Evolutionary conservation across 225 moss, liverwort and hornwort species (phyloP).

Genomic region (Anthoceros angustus): DNA sequence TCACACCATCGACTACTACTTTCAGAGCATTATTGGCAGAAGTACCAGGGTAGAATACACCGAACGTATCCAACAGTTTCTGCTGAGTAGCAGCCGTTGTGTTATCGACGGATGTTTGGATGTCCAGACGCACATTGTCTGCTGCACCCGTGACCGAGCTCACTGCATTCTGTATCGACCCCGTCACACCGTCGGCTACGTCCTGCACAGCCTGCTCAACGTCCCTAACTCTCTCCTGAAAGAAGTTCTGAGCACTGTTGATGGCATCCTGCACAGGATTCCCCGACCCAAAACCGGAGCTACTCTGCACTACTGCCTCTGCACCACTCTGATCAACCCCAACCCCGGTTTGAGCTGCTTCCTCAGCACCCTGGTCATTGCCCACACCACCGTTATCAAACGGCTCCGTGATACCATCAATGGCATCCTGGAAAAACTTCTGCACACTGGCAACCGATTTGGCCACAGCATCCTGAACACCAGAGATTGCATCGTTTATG

Average conservation of each 20-base stretch:
- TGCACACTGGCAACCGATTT: slow-evolving; percentile 33
- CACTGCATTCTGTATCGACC: slow-evolving; percentile 26
- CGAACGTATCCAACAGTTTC: slow-evolving; percentile 30
- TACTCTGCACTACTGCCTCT: not conserved
- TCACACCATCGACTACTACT: slow-evolving; percentile 47
- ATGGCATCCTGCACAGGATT: not conserved
- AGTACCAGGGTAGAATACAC: slow-evolving; percentile 47
- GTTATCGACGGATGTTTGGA: slow-evolving; percentile 36
- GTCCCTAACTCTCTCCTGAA: slow-evolving; percentile 13
- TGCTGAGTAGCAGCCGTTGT: slow-evolving; percentile 26
- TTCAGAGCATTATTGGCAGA: slow-evolving; percentile 70
- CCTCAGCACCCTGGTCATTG: not conserved
- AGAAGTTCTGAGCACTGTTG: not conserved
- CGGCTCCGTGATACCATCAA: slow-evolving; percentile 7
- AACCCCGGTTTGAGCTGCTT: not conserved
- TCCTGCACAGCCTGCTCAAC: slow-evolving; percentile 23
- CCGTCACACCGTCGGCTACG: slow-evolving; percentile 37
- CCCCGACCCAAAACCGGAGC: not conserved
- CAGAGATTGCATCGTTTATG: slow-evolving; percentile 26
- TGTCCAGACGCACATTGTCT: slow-evolving; percentile 26
- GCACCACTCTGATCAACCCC: not conserved
- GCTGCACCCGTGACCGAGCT: slow-evolving; percentile 43
- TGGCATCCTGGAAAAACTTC: slow-evolving; percentile 20
- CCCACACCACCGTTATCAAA: not conserved
- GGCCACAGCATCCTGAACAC: slow-evolving; percentile 38